Percentiles rank a stretch among this genome's conserved stretches.
Conservation (phyloP, 163 green algal genomes). For the Coccomyxa subellipsoidea region DNA sequence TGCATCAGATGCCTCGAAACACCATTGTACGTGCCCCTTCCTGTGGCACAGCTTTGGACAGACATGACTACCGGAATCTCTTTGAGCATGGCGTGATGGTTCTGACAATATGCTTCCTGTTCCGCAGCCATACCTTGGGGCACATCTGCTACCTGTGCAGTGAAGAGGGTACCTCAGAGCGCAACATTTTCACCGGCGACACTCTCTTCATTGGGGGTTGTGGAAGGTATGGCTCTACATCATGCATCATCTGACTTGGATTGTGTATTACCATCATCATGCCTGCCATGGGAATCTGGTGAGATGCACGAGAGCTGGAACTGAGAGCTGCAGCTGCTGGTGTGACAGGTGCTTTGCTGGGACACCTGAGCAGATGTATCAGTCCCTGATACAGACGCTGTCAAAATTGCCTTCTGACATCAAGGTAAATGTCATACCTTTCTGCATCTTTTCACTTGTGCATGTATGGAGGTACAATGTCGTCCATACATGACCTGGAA, state of each 20-base stretch:
- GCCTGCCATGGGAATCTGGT: too few species aligned
- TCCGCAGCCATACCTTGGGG: constrained; percentile 18
- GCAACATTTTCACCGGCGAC: constrained; percentile 21
- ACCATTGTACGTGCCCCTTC: constrained; percentile 9
- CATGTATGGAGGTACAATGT: too few species aligned
- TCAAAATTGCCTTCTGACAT: constrained; percentile 13
- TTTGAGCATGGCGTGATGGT: too few species aligned
- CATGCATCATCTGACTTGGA: not conserved
- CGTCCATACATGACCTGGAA: too few species aligned
- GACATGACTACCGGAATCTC: too few species aligned
- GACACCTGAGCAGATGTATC: constrained; percentile 18
- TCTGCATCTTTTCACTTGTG: too few species aligned
- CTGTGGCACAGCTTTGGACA: not conserved
- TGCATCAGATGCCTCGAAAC: constrained; percentile 18
- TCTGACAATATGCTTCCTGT: not conserved
- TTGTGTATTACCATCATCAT: too few species aligned
- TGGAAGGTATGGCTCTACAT: constrained; percentile 7
- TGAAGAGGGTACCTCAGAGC: constrained; percentile 3
- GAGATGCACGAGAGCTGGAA: too few species aligned
- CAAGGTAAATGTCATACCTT: not conserved
- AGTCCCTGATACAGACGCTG: constrained; percentile 9
- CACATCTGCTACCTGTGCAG: constrained; percentile 29
- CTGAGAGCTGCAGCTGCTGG: not conserved
- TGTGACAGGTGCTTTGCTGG: constrained; percentile 19
- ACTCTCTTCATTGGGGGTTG: constrained; percentile 25